A percentile compares a stretch with the other conserved stretches of the same genome.
phyloP scores from a whole-genome alignment of 1,139 yeast genomes.

The Suhomyces wounanorum region DNA sequence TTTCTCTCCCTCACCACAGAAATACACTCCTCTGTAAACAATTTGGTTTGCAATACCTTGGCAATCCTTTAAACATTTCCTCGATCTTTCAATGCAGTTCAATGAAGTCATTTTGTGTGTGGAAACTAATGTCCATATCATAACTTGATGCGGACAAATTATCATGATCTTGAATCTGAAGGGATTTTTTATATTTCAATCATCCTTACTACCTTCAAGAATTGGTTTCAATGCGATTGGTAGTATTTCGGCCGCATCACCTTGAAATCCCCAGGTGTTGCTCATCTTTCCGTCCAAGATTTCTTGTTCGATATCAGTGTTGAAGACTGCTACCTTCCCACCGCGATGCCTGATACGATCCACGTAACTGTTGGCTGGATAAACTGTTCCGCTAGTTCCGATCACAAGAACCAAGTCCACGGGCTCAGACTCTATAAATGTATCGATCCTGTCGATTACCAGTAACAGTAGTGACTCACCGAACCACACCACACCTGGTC shows the following conservation, averaged over 20 bases:
- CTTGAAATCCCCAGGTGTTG: slow-evolving; percentile 70
- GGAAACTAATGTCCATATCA: too few species aligned
- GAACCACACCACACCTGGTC: slow-evolving; percentile 94
- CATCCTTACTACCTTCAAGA: slow-evolving; percentile 11
- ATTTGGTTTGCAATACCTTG: too few species aligned
- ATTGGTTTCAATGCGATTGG: slow-evolving; percentile 67
- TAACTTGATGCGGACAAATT: too few species aligned
- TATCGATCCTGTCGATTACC: slow-evolving; percentile 66
- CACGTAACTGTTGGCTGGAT: slow-evolving; percentile 92
- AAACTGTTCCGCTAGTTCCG: slow-evolving; percentile 83
- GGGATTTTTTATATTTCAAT: too few species aligned
- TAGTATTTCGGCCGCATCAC: slow-evolving; percentile 75
- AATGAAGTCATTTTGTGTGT: too few species aligned
- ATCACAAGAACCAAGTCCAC: slow-evolving; percentile 78
- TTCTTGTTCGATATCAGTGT: slow-evolving; percentile 59
- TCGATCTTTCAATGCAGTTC: too few species aligned
- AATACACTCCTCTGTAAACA: too few species aligned
- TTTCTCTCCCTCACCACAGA: too few species aligned
- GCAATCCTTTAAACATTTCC: too few species aligned
- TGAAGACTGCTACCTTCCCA: slow-evolving; percentile 82
- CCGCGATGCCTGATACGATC: slow-evolving; percentile 72
- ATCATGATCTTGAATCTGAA: too few species aligned
- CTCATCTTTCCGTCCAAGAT: slow-evolving; percentile 42
- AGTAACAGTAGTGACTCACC: slow-evolving; percentile 78
- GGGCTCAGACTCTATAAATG: slow-evolving; percentile 57